Conservation (phyloP, 805 yeast genomes). For the Kodamaea neixiangensis region DNA sequence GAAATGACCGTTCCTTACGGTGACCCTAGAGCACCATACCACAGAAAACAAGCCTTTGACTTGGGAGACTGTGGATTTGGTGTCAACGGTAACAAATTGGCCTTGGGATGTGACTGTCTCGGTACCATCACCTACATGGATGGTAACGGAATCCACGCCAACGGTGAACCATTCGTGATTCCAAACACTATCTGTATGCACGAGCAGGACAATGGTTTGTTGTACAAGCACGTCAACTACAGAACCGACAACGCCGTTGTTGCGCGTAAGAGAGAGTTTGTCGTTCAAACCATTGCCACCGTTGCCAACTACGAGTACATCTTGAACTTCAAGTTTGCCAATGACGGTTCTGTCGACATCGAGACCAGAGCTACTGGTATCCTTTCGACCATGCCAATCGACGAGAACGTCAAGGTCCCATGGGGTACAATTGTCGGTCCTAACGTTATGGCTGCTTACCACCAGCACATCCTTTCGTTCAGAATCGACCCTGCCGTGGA, state of each 20-base stretch:
- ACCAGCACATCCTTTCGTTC: slow-evolving; percentile 77
- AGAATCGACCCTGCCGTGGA: slow-evolving; percentile 83
- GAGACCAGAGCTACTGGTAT: slow-evolving; percentile 88
- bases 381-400: slow-evolving; percentile 81
- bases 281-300: slow-evolving; percentile 78
- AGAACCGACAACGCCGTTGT: slow-evolving; percentile 71
- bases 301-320: slow-evolving; percentile 85
- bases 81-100: slow-evolving; percentile 64
- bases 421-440: slow-evolving; percentile 80
- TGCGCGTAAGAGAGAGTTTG: slow-evolving; percentile 76
- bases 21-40: slow-evolving; percentile 81
- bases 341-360: slow-evolving; percentile 74
- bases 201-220: slow-evolving; percentile 74
- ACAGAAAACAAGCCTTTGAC: slow-evolving; percentile 85
- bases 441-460: slow-evolving; percentile 80
- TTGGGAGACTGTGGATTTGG: slow-evolving; percentile 87
- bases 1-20: slow-evolving; percentile 92
- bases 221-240: slow-evolving; percentile 79
- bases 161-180: slow-evolving; percentile 62
- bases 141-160: slow-evolving; percentile 53
- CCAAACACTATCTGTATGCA: slow-evolving; percentile 80
- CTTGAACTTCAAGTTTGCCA: slow-evolving; percentile 69
- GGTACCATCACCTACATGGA: slow-evolving; percentile 78
- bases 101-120: slow-evolving; percentile 79
- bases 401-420: slow-evolving; percentile 63